phyloP scores from a whole-genome alignment of 768 basidiomycete genomes.

The Xerocomus spinulosus region DNA sequence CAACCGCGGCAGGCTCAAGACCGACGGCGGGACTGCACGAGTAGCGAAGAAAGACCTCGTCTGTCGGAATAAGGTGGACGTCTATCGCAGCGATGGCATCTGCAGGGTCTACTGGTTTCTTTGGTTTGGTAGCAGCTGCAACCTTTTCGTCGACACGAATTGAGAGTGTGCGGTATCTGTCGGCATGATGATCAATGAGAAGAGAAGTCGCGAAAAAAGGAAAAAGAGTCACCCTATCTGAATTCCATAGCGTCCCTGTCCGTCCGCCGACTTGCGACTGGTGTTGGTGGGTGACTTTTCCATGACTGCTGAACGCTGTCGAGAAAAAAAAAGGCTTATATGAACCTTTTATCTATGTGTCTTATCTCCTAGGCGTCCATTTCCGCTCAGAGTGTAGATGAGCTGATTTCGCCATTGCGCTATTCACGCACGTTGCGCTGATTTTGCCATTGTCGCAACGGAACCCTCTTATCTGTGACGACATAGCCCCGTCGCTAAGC shows the following conservation, averaged over 20 bases:
- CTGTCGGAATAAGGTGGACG: slow-evolving; percentile 39
- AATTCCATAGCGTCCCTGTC: slow-evolving; percentile 25
- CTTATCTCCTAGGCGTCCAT: slow-evolving; percentile 8
- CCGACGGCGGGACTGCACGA: slow-evolving; percentile 41
- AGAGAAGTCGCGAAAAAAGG: accelerated
- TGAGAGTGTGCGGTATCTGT: slow-evolving; percentile 43
- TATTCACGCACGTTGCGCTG: slow-evolving; percentile 9
- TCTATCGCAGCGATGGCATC: slow-evolving; percentile 43
- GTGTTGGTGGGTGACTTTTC: slow-evolving; percentile 12
- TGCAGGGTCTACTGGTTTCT: slow-evolving; percentile 30
- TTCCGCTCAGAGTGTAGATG: slow-evolving; percentile 1
- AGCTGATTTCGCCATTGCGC: slow-evolving; percentile 26
- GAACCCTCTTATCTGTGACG: neutral
- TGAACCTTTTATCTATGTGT: slow-evolving; percentile 11
- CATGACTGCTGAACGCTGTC: slow-evolving; percentile 10
- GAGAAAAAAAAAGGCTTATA: neutral
- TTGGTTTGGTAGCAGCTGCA: slow-evolving; percentile 11
- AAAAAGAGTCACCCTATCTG: slow-evolving; percentile 24
- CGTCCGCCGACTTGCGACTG: slow-evolving; percentile 14
- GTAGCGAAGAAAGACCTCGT: slow-evolving; percentile 42
- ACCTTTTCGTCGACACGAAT: slow-evolving; percentile 37
- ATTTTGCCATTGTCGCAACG: slow-evolving; percentile 24
- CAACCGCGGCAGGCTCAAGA: slow-evolving; percentile 44
- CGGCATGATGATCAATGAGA: neutral
- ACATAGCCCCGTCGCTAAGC: slow-evolving; percentile 1